Conservation (phyloP, 169 alveolate species). For the Plasmodium billcollinsi region DNA sequence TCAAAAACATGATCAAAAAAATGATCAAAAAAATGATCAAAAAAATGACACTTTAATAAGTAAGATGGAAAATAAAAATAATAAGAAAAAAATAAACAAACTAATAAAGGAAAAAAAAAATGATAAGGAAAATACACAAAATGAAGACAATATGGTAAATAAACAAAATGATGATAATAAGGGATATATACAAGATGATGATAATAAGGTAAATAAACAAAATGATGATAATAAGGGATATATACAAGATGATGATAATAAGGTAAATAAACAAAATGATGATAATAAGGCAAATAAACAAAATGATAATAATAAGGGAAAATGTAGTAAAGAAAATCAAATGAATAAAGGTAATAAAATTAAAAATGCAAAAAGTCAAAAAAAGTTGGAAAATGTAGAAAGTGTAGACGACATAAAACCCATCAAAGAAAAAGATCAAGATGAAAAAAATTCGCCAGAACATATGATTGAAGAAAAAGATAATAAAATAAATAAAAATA, state of each 20-base stretch:
- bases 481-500: neutral
- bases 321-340: neutral
- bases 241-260: neutral
- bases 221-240: neutral
- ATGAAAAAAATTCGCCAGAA: neutral
- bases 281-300: neutral
- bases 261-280: neutral
- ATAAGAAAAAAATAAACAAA: slow-evolving; percentile 19
- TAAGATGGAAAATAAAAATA: slow-evolving; percentile 35
- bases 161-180: neutral
- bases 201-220: neutral
- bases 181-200: neutral
- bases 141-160: neutral
- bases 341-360: neutral
- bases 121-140: neutral
- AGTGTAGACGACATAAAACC: neutral
- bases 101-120: neutral
- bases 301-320: neutral
- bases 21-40: slow-evolving; percentile 6
- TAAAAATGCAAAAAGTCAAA: neutral
- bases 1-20: neutral
- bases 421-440: slow-evolving; percentile 1
- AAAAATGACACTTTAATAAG: neutral
- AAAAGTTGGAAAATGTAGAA: neutral
- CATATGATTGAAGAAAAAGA: neutral